Evolutionary conservation across 2,329 filamentous ascomycete genomes (phyloP).

Genomic region (Calycina herbarum): DNA sequence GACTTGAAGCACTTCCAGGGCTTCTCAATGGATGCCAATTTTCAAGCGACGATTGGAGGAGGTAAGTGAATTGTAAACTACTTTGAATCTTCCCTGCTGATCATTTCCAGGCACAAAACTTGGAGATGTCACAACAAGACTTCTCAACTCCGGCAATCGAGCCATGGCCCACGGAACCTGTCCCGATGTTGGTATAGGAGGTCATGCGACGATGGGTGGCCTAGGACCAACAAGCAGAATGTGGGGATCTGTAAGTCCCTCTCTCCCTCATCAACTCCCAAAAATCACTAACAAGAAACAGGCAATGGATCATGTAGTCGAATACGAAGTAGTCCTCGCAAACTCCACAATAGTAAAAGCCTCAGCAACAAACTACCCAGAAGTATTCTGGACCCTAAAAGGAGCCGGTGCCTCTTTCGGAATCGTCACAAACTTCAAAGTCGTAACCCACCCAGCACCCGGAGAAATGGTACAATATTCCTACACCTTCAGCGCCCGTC

Average conservation of each 20-base stretch:
- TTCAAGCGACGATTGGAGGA: slow-evolving; percentile 55
- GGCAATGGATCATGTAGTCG: slow-evolving; percentile 49
- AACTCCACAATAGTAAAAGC: slow-evolving; percentile 33
- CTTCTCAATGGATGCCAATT: slow-evolving; percentile 55
- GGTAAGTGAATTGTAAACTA: slow-evolving; percentile 28
- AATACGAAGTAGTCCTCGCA: slow-evolving; percentile 47
- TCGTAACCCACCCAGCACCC: slow-evolving; percentile 54
- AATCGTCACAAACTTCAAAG: slow-evolving; percentile 37
- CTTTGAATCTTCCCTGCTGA: not conserved
- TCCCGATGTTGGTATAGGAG: slow-evolving; percentile 58
- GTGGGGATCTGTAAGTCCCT: slow-evolving; percentile 44
- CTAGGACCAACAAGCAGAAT: slow-evolving; percentile 45
- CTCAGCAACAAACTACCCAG: slow-evolving; percentile 31
- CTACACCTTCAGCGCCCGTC: slow-evolving; percentile 53
- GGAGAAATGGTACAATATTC: slow-evolving; percentile 58
- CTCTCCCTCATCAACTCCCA: not conserved
- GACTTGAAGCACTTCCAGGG: slow-evolving; percentile 54
- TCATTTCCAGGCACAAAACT: slow-evolving; percentile 43
- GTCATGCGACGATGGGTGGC: slow-evolving; percentile 54
- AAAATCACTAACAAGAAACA: not conserved
- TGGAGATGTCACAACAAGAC: slow-evolving; percentile 49
- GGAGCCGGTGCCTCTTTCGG: slow-evolving; percentile 41
- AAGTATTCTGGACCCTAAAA: slow-evolving; percentile 39
- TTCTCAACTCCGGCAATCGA: slow-evolving; percentile 53
- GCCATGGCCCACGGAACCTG: slow-evolving; percentile 62